Base-by-base conservation (phyloP, 768 basidiomycete genomes). In the Arthromyces matolae region DNA sequence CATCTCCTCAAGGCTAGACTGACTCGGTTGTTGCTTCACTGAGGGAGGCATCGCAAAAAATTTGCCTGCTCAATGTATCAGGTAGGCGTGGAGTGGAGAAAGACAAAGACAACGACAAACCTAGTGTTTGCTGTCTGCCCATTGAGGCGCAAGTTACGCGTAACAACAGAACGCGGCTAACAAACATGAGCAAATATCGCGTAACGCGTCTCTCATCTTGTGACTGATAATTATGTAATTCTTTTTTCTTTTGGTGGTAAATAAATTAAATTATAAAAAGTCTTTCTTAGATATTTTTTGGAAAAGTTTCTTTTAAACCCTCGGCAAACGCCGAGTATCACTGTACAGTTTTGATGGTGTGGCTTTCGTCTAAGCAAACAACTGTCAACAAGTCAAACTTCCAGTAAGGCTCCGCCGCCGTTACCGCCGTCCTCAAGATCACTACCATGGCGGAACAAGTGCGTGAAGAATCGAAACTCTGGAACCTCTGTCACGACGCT, bases 1-100 rank as follows among this genome's bases (percentile, higher is more conserved):
- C 71, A 89, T 74, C 45, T 89, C 86, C 47, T 79, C 73, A 31
- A 93, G 77, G 58, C 72, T 89, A n/a, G 88, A 73, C 62, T 93
- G 89, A 49, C 89, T 87, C 6, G 84, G 80, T 0, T 85, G 84
- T 23, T 79, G 62, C 65, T 87, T 89, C n/a, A 60, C 54, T 23
- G 75, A 74, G 53, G 75, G 76, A 0, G 89, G 86, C 85, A 89
- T 86, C 49, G 75, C 71, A 46, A 90, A 81, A 71, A 89, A 91
- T 59, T 79, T 87, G 29, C 82, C 88, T 91, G 52, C 8, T 29
- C 10, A 3, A 8, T 9, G 5, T 25, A 19, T 44, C 23, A 51
- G 33, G 28, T 1, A 31, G 4, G 3, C 50, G 27, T n/a, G n/a
- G 31, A 25, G 33, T 47, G 38, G 42, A 38, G 32, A 32, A 34